phyloP scores from a whole-genome alignment of 2,329 filamentous ascomycete species.

The Aureobasidium sp. region DNA sequence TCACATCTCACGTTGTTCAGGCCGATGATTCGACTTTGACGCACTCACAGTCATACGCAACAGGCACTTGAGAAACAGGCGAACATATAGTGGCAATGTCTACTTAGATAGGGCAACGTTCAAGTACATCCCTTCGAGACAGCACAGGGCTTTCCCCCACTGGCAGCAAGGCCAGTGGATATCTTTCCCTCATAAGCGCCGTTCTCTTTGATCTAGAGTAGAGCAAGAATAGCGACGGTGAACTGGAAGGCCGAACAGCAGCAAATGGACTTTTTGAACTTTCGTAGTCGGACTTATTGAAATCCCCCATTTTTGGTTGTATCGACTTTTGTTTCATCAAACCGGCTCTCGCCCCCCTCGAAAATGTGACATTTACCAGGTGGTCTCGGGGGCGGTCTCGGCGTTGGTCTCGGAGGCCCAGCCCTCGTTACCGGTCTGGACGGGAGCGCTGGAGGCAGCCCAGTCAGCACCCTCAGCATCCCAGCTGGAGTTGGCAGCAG shows the following conservation, averaged over 20 bases:
- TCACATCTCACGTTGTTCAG: neutral
- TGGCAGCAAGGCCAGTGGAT: conserved; percentile 52
- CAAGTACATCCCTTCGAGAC: conserved; percentile 75
- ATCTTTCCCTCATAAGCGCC: conserved; percentile 99
- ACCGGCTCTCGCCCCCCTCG: conserved; percentile 11
- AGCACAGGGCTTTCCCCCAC: conserved; percentile 98
- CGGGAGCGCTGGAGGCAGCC: conserved; percentile 51
- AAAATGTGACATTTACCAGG: conserved; percentile 37
- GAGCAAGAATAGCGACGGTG: conserved; percentile 20
- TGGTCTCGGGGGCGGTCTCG: conserved; percentile 29
- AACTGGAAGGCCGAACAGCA: conserved; percentile 13
- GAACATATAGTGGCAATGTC: conserved; percentile 16
- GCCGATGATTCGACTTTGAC: neutral
- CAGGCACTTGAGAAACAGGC: conserved; percentile 11
- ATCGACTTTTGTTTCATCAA: conserved; percentile 2
- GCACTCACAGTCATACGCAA: neutral
- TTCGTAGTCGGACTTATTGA: conserved; percentile 10
- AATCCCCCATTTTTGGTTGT: conserved; percentile 9
- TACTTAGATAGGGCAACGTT: conserved; percentile 59
- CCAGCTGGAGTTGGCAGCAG: conserved; percentile 55
- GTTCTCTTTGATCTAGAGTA: conserved; percentile 44
- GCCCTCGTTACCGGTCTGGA: conserved; percentile 44
- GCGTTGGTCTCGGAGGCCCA: conserved; percentile 40
- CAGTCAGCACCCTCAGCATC: conserved; percentile 62
- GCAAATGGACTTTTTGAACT: conserved; percentile 15